phyloP scores from a whole-genome alignment of 768 basidiomycete genomes.

The Sarcomyxa edulis region DNA sequence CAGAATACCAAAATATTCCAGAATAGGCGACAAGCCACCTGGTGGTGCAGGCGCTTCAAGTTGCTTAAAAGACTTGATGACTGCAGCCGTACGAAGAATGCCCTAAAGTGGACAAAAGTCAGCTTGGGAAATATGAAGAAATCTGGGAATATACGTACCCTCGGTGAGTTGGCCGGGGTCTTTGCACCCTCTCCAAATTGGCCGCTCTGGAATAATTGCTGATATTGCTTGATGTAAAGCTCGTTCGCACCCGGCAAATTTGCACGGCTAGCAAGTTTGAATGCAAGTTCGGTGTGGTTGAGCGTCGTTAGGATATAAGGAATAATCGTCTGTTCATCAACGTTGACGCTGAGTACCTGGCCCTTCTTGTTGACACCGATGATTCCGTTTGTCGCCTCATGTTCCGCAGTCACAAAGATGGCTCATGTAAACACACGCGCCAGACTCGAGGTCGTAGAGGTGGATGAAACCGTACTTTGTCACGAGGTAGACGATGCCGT shows the following conservation, averaged over 20 bases:
- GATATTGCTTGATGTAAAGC: constrained; percentile 91
- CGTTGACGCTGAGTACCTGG: constrained; percentile 95
- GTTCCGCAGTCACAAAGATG: constrained; percentile 97
- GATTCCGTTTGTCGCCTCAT: constrained; percentile 91
- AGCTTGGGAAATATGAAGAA: constrained; percentile 1
- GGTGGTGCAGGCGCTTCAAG: constrained; percentile 86
- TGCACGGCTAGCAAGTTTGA: constrained; percentile 94
- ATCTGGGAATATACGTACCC: constrained; percentile 40
- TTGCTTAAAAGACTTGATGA: constrained; percentile 96
- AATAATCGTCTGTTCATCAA: constrained; percentile 94
- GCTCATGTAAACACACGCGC: constrained; percentile 99
- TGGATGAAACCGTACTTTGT: constrained; percentile 99
- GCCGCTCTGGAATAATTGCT: constrained; percentile 81
- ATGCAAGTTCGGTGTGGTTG: constrained; percentile 96
- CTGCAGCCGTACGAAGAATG: constrained; percentile 88
- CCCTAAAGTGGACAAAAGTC: constrained; percentile 44
- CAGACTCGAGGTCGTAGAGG: constrained; percentile 95
- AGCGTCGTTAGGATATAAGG: constrained; percentile 91
- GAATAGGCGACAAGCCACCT: constrained; percentile 89
- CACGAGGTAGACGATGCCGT: constrained; percentile 95
- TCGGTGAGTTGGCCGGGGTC: constrained; percentile 94
- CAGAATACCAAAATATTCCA: constrained; percentile 98
- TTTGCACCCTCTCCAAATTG: constrained; percentile 95
- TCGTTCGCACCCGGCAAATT: constrained; percentile 98
- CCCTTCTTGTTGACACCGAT: constrained; percentile 99